phyloP scores from a whole-genome alignment of 2,329 filamentous ascomycete species.

The Colletotrichum limetticola region DNA sequence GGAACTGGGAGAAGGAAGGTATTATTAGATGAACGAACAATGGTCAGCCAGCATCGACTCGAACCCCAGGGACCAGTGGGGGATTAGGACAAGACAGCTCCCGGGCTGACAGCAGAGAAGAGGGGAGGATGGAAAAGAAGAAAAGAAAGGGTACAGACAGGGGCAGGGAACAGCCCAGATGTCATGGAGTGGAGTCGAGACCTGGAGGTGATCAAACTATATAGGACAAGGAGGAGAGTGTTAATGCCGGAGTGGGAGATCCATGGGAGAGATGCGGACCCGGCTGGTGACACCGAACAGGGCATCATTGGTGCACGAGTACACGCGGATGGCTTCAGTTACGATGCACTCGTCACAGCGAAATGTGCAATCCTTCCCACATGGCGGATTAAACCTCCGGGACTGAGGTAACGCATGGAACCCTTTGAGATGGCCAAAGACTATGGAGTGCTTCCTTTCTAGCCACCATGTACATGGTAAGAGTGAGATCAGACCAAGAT shows the following conservation, averaged over 20 bases:
- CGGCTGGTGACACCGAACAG: slow-evolving; percentile 20
- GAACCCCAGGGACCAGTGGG: slow-evolving; percentile 30
- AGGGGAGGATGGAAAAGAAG: slow-evolving; percentile 1
- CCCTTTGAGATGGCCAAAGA: neutral
- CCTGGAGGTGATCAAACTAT: slow-evolving; percentile 35
- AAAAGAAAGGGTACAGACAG: slow-evolving; percentile 18
- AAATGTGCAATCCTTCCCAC: neutral
- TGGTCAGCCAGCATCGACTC: slow-evolving; percentile 4
- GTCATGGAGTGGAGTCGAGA: slow-evolving; percentile 18
- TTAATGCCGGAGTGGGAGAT: slow-evolving; percentile 28
- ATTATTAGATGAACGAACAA: slow-evolving; percentile 21
- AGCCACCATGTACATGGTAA: neutral
- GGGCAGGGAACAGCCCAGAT: slow-evolving; percentile 26
- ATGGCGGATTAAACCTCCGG: neutral
- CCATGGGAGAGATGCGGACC: slow-evolving; percentile 13
- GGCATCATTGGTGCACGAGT: slow-evolving; percentile 12
- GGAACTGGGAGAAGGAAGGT: neutral
- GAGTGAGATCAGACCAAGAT: slow-evolving; percentile 18
- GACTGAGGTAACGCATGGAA: neutral
- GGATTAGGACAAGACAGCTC: slow-evolving; percentile 19
- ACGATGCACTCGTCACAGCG: slow-evolving; percentile 9
- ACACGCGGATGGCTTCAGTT: slow-evolving; percentile 10
- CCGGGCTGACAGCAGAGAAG: slow-evolving; percentile 28
- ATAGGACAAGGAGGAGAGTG: slow-evolving; percentile 27
- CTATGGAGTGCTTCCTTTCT: neutral